phyloP scores from a whole-genome alignment of 1,284 basidiomycete species.

The Fomitopsis schrenkii region DNA sequence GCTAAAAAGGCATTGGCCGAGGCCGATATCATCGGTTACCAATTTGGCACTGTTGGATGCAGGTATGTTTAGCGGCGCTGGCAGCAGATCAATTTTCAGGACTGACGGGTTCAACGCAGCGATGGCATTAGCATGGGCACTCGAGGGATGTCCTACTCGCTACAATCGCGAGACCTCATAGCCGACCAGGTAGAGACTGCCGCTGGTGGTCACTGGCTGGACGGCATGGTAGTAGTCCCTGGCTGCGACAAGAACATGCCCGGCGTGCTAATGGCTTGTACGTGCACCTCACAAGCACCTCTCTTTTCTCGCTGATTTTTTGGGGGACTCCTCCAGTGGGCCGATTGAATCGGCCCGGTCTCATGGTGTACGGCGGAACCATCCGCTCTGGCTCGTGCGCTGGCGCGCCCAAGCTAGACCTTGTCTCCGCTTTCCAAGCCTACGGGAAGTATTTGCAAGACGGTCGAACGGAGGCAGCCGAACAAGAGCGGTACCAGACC shows the following conservation, averaged over 20 bases:
- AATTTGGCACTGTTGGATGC: conserved; percentile 96
- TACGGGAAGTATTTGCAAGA: conserved; percentile 92
- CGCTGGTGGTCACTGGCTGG: conserved; percentile 97
- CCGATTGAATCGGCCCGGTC: conserved; percentile 87
- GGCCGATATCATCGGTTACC: conserved; percentile 86
- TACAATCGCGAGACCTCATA: conserved; percentile 95
- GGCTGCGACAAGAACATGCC: conserved; percentile 99
- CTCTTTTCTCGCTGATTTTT: conserved; percentile 23
- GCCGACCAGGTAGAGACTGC: conserved; percentile 96
- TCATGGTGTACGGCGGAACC: conserved; percentile 97
- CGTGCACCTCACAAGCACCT: conserved; percentile 36
- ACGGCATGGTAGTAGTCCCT: conserved; percentile 94
- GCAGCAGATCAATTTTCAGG: not conserved
- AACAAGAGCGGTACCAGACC: conserved; percentile 78
- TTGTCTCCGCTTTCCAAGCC: conserved; percentile 93
- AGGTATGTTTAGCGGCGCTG: conserved; percentile 29
- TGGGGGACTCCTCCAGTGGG: conserved; percentile 53
- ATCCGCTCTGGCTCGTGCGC: conserved; percentile 89
- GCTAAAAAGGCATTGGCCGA: conserved; percentile 79
- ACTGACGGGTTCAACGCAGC: conserved; percentile 25
- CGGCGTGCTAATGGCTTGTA: conserved; percentile 89
- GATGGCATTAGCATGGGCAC: conserved; percentile 99
- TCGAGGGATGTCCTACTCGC: conserved; percentile 87
- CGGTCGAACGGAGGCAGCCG: conserved; percentile 80
- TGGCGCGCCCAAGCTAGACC: conserved; percentile 78